Evolutionary conservation across 129 eudicot genomes (phyloP), one percentile per base, ranked within the genome.

Genomic region (Dittrichia graveolens): DNA sequence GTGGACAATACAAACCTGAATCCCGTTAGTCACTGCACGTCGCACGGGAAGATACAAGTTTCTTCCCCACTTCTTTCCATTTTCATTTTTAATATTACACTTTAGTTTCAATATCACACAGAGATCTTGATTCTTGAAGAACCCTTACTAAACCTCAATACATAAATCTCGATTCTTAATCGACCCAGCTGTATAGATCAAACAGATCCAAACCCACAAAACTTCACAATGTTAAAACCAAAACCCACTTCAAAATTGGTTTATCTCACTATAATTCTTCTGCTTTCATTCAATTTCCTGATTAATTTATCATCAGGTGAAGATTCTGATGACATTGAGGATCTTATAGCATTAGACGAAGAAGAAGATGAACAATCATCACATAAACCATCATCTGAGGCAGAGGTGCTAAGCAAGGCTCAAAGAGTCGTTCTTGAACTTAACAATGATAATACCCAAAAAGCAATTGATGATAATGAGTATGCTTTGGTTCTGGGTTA

Each of bases 351-450:
- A 79, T 39, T 89, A 63, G 98, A 89, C 61, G 88, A 87, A 65
- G 81, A 85, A 77, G 84, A 77, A 72, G 81, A 82, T 34, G 39
- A 18, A 16, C 56, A 78, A 59, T 39, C 69, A 61, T 43, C 78
- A 72, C 46, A 48, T 8, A 47, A 69, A 46, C 76, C 71, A 8
- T 81, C 82, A 56, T 81, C 94, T 39, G 97, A 83, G 45, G 91
- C 94, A n/a, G 89, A 89, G 63, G 84, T 87, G 31, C 64, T 92
- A 19, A 88, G 79, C 64, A 86, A 75, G 66, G 96, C 98, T 1
- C 98, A 89, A 50, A 83, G 90, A 62, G 81, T 89, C 8, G 96
- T 92, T 56, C 74, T 85, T 58, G 98, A 92, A 69, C 88, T 92
- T 0, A 85, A 85, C 16, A 73, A 61, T 72, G 96, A 92, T 34